Conservation (phyloP, 164 flowering plant genomes). For the Chloranthus sessilifolius region DNA sequence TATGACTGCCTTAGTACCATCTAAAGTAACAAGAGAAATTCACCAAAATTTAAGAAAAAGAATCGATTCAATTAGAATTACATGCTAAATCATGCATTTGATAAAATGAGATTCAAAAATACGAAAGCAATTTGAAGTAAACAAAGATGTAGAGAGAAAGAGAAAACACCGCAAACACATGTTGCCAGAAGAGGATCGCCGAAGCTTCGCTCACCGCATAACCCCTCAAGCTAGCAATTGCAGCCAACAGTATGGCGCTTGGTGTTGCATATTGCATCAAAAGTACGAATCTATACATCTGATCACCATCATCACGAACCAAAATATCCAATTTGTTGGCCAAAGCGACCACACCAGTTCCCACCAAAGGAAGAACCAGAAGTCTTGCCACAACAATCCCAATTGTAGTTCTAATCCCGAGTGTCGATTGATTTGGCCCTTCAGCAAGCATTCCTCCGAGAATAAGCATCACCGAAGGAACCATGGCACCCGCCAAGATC, state of each 20-base stretch:
- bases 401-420: slow-evolving; percentile 54
- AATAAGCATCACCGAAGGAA: slow-evolving; percentile 61
- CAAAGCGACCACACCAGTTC: slow-evolving; percentile 52
- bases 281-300: slow-evolving; percentile 71
- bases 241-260: slow-evolving; percentile 85
- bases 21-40: too few species aligned
- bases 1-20: too few species aligned
- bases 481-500: slow-evolving; percentile 56
- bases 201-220: slow-evolving; percentile 91
- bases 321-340: slow-evolving; percentile 53
- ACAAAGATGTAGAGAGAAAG: slow-evolving; percentile 52
- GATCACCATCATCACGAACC: slow-evolving; percentile 42
- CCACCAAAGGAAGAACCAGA: slow-evolving; percentile 71
- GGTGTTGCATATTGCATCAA: slow-evolving; percentile 81
- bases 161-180: slow-evolving; percentile 65
- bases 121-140: slow-evolving; percentile 54
- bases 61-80: too few species aligned
- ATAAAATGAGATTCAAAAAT: too few species aligned
- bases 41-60: too few species aligned
- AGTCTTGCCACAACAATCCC: slow-evolving; percentile 64
- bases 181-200: slow-evolving; percentile 92
- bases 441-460: slow-evolving; percentile 81
- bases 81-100: too few species aligned
- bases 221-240: slow-evolving; percentile 89
- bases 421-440: slow-evolving; percentile 54